Evolutionary conservation across 1,284 basidiomycete species (phyloP).

Genomic region (Thecaphora thlaspeos): DNA sequence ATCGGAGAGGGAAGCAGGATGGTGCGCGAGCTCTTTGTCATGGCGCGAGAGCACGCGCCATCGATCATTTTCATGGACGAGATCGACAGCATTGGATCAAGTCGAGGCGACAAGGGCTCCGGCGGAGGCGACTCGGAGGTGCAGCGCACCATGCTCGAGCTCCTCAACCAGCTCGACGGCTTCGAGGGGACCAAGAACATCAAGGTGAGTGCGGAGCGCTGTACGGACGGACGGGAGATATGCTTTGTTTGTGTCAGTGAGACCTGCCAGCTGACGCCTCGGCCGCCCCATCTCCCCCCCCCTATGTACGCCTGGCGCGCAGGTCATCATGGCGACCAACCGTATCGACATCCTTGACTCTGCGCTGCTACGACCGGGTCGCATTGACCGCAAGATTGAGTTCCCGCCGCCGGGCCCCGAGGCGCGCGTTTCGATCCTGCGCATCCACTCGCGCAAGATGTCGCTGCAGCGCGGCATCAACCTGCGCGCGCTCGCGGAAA

Average conservation of each 20-base stretch:
- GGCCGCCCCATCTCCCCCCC: too few species aligned
- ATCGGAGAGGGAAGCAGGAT: constrained; percentile 88
- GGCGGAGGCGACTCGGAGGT: constrained; percentile 87
- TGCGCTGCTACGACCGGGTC: constrained; percentile 88
- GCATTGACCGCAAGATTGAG: constrained; percentile 98
- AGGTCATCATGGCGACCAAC: constrained; percentile 95
- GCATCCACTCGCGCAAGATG: constrained; percentile 99
- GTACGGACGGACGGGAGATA: constrained; percentile 44
- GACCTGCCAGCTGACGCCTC: too few species aligned
- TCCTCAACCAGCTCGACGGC: constrained; percentile 94
- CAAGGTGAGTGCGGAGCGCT: constrained; percentile 64
- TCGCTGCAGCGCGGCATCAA: constrained; percentile 96
- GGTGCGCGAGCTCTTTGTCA: constrained; percentile 87
- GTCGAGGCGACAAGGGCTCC: constrained; percentile 77
- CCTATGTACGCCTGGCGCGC: neutral
- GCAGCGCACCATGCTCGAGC: constrained; percentile 95
- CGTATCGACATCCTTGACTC: constrained; percentile 97
- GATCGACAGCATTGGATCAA: constrained; percentile 95
- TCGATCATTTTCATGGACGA: constrained; percentile 99
- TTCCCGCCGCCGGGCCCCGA: constrained; percentile 98
- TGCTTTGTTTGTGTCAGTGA: too few species aligned
- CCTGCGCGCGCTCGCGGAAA: constrained; percentile 87
- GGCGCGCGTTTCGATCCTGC: constrained; percentile 91
- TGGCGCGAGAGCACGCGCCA: constrained; percentile 98
- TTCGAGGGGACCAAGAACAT: constrained; percentile 98